These are phyloP conservation scores for Penicillium longicatenatum DNA, from an alignment of 495 filamentous ascomycete species.

Conservation along the genomic window DNA sequence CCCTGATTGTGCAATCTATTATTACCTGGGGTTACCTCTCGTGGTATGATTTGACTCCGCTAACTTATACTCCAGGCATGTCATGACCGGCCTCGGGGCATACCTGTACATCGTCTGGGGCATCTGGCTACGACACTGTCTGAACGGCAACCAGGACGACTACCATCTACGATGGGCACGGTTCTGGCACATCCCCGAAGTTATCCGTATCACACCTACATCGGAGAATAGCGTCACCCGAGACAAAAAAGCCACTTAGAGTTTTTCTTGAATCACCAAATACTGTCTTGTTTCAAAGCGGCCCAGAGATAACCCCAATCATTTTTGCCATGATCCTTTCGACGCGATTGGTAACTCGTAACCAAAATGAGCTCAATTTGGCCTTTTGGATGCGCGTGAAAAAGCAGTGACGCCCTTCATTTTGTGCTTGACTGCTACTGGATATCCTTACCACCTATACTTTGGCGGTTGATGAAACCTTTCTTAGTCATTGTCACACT, in stretches of 20 bases:
- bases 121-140: conserved; percentile 79
- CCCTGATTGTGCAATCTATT: not conserved
- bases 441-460: not conserved
- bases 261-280: conserved; percentile 1
- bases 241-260: conserved; percentile 47
- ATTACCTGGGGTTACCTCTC: not conserved
- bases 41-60: not conserved
- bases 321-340: not conserved
- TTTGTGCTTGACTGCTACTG: not conserved
- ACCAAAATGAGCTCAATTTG: not conserved
- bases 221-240: conserved; percentile 32
- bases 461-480: conserved; percentile 2
- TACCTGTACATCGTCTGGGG: conserved; percentile 87
- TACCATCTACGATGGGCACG: conserved; percentile 75
- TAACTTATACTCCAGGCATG: conserved; percentile 50
- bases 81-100: conserved; percentile 68
- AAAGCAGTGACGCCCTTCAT: not conserved
- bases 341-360: not conserved
- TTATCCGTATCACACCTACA: conserved; percentile 45
- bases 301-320: not conserved
- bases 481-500: conserved; percentile 6
- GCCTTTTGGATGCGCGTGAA: not conserved
- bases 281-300: not conserved
- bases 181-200: conserved; percentile 65
- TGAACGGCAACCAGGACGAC: conserved; percentile 75